Conservation (phyloP, 2,329 filamentous ascomycete species). For the Trichoderma cornu-damae region DNA sequence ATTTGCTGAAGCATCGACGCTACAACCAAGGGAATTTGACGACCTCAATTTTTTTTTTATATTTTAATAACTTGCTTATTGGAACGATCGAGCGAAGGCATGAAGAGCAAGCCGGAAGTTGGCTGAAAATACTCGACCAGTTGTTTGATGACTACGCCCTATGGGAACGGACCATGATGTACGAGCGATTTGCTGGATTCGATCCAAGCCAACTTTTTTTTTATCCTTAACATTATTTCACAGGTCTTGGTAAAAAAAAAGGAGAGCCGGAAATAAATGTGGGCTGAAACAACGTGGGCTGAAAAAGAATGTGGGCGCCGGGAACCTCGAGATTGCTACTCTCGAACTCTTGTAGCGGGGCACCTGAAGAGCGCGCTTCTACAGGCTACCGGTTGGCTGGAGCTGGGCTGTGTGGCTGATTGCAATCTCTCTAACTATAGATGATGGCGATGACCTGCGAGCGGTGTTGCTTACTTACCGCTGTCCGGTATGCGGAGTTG, state of each 20-base stretch:
- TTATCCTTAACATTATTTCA: neutral
- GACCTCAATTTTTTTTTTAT: neutral
- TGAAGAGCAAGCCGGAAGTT: neutral
- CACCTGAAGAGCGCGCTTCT: slow-evolving; percentile 3
- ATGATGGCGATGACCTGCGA: neutral
- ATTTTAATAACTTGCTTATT: slow-evolving; percentile 9
- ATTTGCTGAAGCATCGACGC: slow-evolving; percentile 1
- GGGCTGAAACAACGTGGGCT: slow-evolving; percentile 5
- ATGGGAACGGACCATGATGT: slow-evolving; percentile 17
- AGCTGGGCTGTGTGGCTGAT: neutral
- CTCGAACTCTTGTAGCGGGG: neutral
- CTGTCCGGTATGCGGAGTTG: neutral
- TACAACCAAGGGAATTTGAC: neutral
- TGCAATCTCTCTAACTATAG: slow-evolving; percentile 15
- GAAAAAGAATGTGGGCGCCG: too few species aligned
- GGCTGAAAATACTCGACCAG: neutral
- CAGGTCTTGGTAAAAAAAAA: slow-evolving; percentile 9
- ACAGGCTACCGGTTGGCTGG: slow-evolving; percentile 1
- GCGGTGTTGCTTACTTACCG: slow-evolving; percentile 7
- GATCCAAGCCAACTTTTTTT: slow-evolving; percentile 5
- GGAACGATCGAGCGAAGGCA: slow-evolving; percentile 13
- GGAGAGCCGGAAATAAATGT: slow-evolving; percentile 10
- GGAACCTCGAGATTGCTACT: neutral
- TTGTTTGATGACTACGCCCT: neutral
- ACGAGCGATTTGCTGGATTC: slow-evolving; percentile 10